A percentile compares a stretch with the other conserved stretches of the same genome.
These are phyloP conservation scores for Pseudogymnoascus sp. DNA, from an alignment of 2,329 filamentous ascomycete species.

Conservation along the genomic window DNA sequence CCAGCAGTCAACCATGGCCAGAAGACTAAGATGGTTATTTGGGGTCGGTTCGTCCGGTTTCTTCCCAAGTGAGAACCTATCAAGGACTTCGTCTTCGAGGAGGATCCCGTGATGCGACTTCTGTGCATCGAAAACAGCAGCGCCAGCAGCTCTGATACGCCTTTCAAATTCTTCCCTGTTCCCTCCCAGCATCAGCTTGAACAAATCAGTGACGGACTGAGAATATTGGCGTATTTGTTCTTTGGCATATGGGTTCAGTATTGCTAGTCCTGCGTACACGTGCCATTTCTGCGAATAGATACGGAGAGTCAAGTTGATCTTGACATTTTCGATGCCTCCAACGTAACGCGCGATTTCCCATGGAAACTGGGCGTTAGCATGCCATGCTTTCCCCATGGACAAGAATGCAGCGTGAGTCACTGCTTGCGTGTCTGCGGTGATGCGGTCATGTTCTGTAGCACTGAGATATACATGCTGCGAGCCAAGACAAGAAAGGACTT, in stretches of 20 bases:
- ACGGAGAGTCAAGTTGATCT: slow-evolving; percentile 94
- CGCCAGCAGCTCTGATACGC: slow-evolving; percentile 74
- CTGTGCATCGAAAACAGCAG: slow-evolving; percentile 55
- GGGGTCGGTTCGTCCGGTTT: slow-evolving; percentile 53
- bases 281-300: slow-evolving; percentile 99
- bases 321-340: slow-evolving; percentile 97
- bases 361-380: slow-evolving; percentile 88
- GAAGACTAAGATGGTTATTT: slow-evolving; percentile 88
- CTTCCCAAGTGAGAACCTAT: slow-evolving; percentile 78
- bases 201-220: slow-evolving; percentile 83
- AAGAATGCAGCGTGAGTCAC: slow-evolving; percentile 97
- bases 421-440: slow-evolving; percentile 96
- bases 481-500: slow-evolving; percentile 72
- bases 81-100: slow-evolving; percentile 72
- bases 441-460: slow-evolving; percentile 84
- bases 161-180: slow-evolving; percentile 66
- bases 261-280: slow-evolving; percentile 94
- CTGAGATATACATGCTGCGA: slow-evolving; percentile 85
- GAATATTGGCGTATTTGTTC: slow-evolving; percentile 94
- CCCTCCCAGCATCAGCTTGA: slow-evolving; percentile 92
- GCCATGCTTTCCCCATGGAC: slow-evolving; percentile 97
- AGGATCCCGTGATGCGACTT: slow-evolving; percentile 61
- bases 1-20: slow-evolving; percentile 99
- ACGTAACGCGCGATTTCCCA: slow-evolving; percentile 96
- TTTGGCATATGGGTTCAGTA: slow-evolving; percentile 88